phyloP scores from a whole-genome alignment of 768 basidiomycete genomes.

The Pisolithus tinctorius region DNA sequence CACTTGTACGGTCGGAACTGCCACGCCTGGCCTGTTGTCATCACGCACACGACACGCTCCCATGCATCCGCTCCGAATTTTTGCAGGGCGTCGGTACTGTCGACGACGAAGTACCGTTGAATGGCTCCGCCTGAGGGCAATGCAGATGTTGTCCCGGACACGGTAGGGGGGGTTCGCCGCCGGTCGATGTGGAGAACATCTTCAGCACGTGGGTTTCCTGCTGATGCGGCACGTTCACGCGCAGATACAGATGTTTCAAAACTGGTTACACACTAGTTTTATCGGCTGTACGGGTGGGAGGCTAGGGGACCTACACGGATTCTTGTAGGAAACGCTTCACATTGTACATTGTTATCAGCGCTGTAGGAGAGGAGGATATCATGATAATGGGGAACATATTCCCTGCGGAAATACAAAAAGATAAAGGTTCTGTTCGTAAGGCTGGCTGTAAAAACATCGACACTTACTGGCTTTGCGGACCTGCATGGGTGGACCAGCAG shows the following conservation, averaged over 20 bases:
- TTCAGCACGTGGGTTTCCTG: constrained; percentile 70
- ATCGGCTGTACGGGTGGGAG: neutral
- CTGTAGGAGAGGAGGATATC: constrained; percentile 89
- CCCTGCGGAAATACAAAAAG: constrained; percentile 32
- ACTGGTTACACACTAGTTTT: constrained; percentile 22
- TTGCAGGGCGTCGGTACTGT: constrained; percentile 84
- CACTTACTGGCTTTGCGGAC: constrained; percentile 66
- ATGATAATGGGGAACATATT: constrained; percentile 91
- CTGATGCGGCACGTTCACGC: constrained; percentile 55
- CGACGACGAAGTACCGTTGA: constrained; percentile 80
- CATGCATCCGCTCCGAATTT: constrained; percentile 93
- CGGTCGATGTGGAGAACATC: constrained; percentile 87
- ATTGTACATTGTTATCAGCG: constrained; percentile 97
- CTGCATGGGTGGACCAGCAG: constrained; percentile 34
- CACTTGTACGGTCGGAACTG: constrained; percentile 97
- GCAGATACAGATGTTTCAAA: constrained; percentile 77
- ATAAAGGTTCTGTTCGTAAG: neutral
- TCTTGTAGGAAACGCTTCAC: constrained; percentile 93
- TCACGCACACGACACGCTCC: constrained; percentile 95
- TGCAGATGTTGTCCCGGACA: constrained; percentile 9
- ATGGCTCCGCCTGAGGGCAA: constrained; percentile 25
- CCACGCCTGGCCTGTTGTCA: constrained; percentile 98
- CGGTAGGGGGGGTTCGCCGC: constrained; percentile 48
- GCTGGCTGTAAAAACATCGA: neutral
- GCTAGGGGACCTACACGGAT: constrained; percentile 46